Evolutionary conservation across 495 filamentous ascomycete species (phyloP), one percentile per base, ranked within the genome.

Genomic region (Penicillium tannophilum): DNA sequence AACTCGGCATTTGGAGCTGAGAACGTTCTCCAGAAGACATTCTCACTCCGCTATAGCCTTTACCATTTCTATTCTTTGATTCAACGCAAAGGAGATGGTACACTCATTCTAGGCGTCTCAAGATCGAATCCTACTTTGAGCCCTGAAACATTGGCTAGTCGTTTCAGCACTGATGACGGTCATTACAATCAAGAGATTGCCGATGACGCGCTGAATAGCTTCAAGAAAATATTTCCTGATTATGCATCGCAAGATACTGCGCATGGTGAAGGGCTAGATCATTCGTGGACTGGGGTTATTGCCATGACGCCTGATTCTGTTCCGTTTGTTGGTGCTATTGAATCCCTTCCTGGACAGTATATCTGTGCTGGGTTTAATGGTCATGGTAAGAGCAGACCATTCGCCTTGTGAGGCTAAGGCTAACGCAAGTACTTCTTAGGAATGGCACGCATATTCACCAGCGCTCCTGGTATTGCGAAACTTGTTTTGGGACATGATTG

Each of bases 351-450:
- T 12, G 71, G 71, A 8, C 71, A 73, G 24, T 73, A 64, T 48
- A 66, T 73, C 5, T 73, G 71, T 61, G 71, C 71, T 17, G 71
- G 71, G 10, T 73, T 73, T 39, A 71, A 71, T 53, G 71, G 71
- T 0, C 71, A 73, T 61, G 71, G 71, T 66, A 42, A 26, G 65
- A 52, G 23, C 16, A n/a, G 3, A 23, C 7, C 12, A 16, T n/a
- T 24, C 31, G 2, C 26, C 16, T 19, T 16, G 14, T 9, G 16
- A 20, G 1, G 16, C 19, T 17, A 24, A 30, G 6, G 23, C 12
- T 16, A 0, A 44, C 19, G 3, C 7, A 8, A 48, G 41, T 55
- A 33, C 36, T 16, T 1, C 8, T 16, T 42, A 72, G 70, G 70
- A 4, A 73, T 73, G 71, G 71, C 71, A 11, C 59, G 69, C 6